Evolutionary conservation across 768 basidiomycete genomes (phyloP).

Genomic region (Leccinum broughii): DNA sequence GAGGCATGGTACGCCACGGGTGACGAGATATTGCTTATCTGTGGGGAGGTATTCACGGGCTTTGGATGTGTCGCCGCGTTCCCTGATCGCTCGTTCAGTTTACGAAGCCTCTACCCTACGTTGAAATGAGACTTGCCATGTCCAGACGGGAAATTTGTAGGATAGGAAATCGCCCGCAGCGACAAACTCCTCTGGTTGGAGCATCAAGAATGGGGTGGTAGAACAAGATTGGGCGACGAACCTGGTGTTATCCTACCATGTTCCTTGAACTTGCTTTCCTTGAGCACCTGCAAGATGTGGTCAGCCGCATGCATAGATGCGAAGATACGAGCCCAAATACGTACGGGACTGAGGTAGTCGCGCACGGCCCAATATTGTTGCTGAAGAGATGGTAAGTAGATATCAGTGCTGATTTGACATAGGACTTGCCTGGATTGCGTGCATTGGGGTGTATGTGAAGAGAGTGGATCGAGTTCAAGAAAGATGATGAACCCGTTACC

Average conservation of each 20-base stretch:
- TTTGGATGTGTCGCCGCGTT: constrained; percentile 86
- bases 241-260: constrained; percentile 95
- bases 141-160: constrained; percentile 99
- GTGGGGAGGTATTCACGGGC: constrained; percentile 88
- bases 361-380: constrained; percentile 93
- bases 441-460: constrained; percentile 36
- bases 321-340: constrained; percentile 30
- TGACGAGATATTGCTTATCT: constrained; percentile 97
- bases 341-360: constrained; percentile 89
- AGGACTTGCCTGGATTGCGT: constrained; percentile 46
- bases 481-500: constrained; percentile 17
- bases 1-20: constrained; percentile 94
- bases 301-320: constrained; percentile 28
- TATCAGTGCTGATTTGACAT: not conserved
- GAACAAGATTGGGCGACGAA: constrained; percentile 35
- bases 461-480: constrained; percentile 20
- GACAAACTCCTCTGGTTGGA: constrained; percentile 85
- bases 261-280: constrained; percentile 99
- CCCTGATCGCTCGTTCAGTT: constrained; percentile 52
- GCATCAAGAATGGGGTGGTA: constrained; percentile 13
- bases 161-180: constrained; percentile 96
- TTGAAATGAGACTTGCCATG: constrained; percentile 60
- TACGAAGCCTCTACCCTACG: not conserved
- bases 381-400: constrained; percentile 39
- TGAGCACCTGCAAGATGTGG: constrained; percentile 68